Evolutionary conservation across 805 yeast species (phyloP).

Genomic region (Lipomyces sp.): DNA sequence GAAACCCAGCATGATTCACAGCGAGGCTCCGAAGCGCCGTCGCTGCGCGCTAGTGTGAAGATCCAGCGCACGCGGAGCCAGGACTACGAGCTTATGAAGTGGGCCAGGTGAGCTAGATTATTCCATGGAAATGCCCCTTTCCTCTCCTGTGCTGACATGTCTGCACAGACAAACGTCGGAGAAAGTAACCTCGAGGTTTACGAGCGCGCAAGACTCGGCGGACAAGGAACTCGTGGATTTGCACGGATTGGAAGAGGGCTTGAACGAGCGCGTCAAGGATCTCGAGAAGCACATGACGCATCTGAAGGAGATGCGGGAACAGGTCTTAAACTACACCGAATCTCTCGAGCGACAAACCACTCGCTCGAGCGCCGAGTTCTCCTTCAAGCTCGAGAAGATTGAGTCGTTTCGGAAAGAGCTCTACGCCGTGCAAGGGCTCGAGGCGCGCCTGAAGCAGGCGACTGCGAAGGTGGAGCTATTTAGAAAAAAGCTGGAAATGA

Average conservation of each 20-base stretch:
- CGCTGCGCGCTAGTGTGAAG: too few relatives aligned
- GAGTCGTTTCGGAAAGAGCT: slow-evolving; percentile 12
- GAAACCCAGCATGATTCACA: too few relatives aligned
- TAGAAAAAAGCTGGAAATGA: not conserved
- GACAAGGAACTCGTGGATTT: slow-evolving; percentile 3
- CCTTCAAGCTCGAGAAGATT: slow-evolving; percentile 13
- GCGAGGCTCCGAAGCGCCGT: too few relatives aligned
- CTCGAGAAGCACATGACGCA: not conserved
- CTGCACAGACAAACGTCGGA: not conserved
- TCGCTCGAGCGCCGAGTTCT: slow-evolving; percentile 5
- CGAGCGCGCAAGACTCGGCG: not conserved
- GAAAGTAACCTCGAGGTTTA: not conserved
- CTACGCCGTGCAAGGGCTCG: slow-evolving; percentile 6
- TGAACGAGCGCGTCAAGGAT: not conserved
- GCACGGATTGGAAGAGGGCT: slow-evolving; percentile 2
- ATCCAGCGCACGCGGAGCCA: too few relatives aligned
- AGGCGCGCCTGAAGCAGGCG: slow-evolving; percentile 9
- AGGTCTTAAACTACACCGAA: not conserved
- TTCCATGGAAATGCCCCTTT: too few relatives aligned
- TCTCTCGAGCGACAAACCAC: slow-evolving; percentile 8
- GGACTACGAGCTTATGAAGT: too few relatives aligned
- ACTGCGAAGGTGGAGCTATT: slow-evolving; percentile 9
- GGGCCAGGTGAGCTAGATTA: too few relatives aligned
- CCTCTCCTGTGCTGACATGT: too few relatives aligned
- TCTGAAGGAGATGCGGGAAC: slow-evolving; percentile 5